Conservation (phyloP, 169 alveolate genomes). For the Cryptosporidium canis region DNA sequence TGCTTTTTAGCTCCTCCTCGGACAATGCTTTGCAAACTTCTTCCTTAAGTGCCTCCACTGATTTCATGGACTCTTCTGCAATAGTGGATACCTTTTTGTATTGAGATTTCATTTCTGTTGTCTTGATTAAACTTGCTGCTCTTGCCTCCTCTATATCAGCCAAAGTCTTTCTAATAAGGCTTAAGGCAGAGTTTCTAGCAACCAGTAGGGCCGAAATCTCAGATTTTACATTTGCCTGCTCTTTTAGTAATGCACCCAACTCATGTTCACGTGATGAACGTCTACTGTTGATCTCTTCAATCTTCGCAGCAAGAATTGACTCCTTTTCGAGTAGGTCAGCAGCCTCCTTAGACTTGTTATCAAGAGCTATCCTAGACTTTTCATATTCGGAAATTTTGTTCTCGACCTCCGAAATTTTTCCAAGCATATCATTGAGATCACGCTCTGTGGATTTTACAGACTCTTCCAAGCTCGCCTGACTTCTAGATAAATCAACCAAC, state of each 20-base stretch:
- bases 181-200: slow-evolving; percentile 61
- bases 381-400: slow-evolving; percentile 1
- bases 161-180: slow-evolving; percentile 9
- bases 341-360: slow-evolving; percentile 63
- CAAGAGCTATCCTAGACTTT: slow-evolving; percentile 16
- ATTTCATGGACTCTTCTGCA: slow-evolving; percentile 38
- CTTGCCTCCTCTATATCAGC: slow-evolving; percentile 41
- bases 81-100: background rate
- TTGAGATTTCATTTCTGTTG: background rate
- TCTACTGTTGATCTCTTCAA: slow-evolving; percentile 25
- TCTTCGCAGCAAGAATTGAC: background rate
- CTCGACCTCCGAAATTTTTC: slow-evolving; percentile 10
- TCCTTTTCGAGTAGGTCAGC: slow-evolving; percentile 19
- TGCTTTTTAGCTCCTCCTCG: slow-evolving; percentile 29
- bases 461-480: slow-evolving; percentile 7
- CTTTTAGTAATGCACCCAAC: background rate
- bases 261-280: background rate
- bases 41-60: slow-evolving; percentile 10
- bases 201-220: slow-evolving; percentile 45
- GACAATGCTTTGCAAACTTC: slow-evolving; percentile 17
- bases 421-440: background rate
- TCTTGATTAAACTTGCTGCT: background rate
- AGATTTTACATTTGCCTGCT: slow-evolving; percentile 16
- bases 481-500: background rate
- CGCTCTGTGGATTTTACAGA: slow-evolving; percentile 2